phyloP scores from a whole-genome alignment of 306 rosid species.

The Calophaca sinica region DNA sequence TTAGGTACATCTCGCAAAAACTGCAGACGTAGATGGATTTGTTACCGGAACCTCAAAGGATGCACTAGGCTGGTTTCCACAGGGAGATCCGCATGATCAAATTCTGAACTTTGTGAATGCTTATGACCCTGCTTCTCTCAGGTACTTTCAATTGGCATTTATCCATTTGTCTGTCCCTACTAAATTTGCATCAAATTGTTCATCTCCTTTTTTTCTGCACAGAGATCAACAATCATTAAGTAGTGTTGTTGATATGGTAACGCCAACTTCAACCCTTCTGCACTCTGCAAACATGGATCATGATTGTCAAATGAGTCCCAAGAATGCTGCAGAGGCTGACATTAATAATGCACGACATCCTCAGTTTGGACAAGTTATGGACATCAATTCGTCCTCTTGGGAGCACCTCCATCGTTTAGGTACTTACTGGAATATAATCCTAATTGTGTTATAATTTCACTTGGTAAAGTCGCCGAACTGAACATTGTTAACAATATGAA shows the following conservation, averaged over 20 bases:
- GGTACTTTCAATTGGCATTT: constrained; percentile 45
- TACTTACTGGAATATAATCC: constrained; percentile 20
- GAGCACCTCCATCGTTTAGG: constrained; percentile 48
- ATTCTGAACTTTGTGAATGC: constrained; percentile 54
- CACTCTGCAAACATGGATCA: constrained; percentile 41
- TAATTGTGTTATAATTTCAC: constrained; percentile 11
- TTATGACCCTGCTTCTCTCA: constrained; percentile 49
- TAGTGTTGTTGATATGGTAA: constrained; percentile 41
- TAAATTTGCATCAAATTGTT: constrained; percentile 14
- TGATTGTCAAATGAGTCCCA: constrained; percentile 38
- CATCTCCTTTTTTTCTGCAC: background rate
- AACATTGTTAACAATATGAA: too few species aligned
- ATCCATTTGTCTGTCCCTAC: constrained; percentile 1
- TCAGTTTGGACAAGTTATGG: constrained; percentile 46
- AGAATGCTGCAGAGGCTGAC: constrained; percentile 20
- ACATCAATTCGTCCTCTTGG: constrained; percentile 54
- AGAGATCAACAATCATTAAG: constrained; percentile 52
- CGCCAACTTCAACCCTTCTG: constrained; percentile 40
- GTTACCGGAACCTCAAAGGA: constrained; percentile 44
- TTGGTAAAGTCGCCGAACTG: background rate
- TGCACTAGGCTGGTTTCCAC: constrained; percentile 52
- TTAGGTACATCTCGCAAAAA: constrained; percentile 49
- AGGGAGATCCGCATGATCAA: constrained; percentile 51
- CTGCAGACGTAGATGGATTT: constrained; percentile 44
- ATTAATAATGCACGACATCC: constrained; percentile 26